A percentile compares a stretch with the other conserved stretches of the same genome.
phyloP scores from a whole-genome alignment of 192 early-diverging fungal species.

The Coemansia biformis region DNA sequence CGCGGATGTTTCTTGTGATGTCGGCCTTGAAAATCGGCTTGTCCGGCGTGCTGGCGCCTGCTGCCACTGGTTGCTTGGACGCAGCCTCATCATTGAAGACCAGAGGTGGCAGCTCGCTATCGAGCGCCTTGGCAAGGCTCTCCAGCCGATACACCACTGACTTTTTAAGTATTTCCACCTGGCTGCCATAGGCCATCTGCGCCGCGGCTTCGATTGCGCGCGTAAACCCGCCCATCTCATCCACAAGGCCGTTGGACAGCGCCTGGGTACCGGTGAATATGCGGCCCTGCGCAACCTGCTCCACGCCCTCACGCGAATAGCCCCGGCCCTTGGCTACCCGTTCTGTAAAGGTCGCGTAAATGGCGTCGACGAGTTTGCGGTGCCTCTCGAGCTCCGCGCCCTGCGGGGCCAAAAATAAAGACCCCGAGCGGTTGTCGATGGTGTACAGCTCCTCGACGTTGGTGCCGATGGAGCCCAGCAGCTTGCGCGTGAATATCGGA shows the following conservation, averaged over 20 bases:
- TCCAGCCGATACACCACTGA: too few relatives aligned
- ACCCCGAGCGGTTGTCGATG: conserved; percentile 47
- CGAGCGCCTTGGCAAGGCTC: too few relatives aligned
- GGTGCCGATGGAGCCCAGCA: conserved; percentile 56
- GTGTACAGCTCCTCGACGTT: conserved; percentile 55
- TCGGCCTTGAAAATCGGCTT: conserved; percentile 29
- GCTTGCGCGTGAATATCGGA: conserved; percentile 54
- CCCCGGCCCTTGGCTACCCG: conserved; percentile 58
- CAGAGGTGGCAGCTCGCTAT: too few relatives aligned
- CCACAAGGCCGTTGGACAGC: conserved; percentile 54
- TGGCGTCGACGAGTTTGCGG: conserved; percentile 41
- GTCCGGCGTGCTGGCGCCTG: too few relatives aligned
- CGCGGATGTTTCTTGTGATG: conserved; percentile 36
- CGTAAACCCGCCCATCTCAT: conserved; percentile 56
- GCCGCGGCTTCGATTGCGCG: conserved; percentile 42
- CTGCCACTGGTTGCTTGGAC: too few relatives aligned
- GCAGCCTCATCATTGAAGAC: too few relatives aligned
- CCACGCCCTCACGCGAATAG: conserved; percentile 48
- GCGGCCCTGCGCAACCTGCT: conserved; percentile 57
- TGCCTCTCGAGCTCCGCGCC: conserved; percentile 50
- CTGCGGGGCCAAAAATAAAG: conserved; percentile 49
- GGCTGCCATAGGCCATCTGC: conserved; percentile 6
- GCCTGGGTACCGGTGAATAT: conserved; percentile 63
- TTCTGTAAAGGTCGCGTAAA: conserved; percentile 55
- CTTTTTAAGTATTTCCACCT: too few relatives aligned